Evolutionary conservation across 2,329 filamentous ascomycete species (phyloP).

Genomic region (Aspergillus ustus): DNA sequence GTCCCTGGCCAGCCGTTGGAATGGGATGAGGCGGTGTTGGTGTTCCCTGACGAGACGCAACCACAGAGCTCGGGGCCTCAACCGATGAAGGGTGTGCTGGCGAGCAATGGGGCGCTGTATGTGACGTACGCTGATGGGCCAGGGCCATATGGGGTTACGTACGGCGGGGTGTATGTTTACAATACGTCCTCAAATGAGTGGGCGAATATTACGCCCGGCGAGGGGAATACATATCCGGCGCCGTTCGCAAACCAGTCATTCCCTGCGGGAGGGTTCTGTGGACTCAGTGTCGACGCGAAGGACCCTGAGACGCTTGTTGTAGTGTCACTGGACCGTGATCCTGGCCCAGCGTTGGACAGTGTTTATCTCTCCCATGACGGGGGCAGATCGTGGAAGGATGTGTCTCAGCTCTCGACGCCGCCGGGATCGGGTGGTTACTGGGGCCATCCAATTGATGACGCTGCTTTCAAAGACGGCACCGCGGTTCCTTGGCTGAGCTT

Average conservation of each 20-base stretch:
- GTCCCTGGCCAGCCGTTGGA: constrained; percentile 19
- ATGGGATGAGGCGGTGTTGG: constrained; percentile 18
- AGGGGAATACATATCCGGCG: constrained; percentile 12
- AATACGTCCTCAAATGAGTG: constrained; percentile 17
- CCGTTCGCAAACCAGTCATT: constrained; percentile 20
- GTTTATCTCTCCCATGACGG: constrained; percentile 23
- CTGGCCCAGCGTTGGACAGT: constrained; percentile 22
- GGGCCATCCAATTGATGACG: constrained; percentile 22
- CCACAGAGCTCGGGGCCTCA: constrained; percentile 20
- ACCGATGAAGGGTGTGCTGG: constrained; percentile 22
- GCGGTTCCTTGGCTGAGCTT: constrained; percentile 22
- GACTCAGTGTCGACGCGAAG: constrained; percentile 17
- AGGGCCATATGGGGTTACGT: constrained; percentile 18
- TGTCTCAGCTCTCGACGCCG: constrained; percentile 21
- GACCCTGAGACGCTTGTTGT: constrained; percentile 22
- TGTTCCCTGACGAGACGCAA: constrained; percentile 19
- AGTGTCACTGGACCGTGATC: constrained; percentile 18
- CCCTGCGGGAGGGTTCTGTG: constrained; percentile 21
- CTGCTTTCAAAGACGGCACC: constrained; percentile 20
- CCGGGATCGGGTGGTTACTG: constrained; percentile 20
- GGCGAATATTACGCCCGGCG: constrained; percentile 19
- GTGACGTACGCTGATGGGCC: constrained; percentile 21
- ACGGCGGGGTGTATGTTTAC: constrained; percentile 21
- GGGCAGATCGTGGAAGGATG: constrained; percentile 22
- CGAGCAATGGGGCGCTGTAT: constrained; percentile 20